Conservation (phyloP, 768 basidiomycete genomes). For the Rickenella mellea region DNA sequence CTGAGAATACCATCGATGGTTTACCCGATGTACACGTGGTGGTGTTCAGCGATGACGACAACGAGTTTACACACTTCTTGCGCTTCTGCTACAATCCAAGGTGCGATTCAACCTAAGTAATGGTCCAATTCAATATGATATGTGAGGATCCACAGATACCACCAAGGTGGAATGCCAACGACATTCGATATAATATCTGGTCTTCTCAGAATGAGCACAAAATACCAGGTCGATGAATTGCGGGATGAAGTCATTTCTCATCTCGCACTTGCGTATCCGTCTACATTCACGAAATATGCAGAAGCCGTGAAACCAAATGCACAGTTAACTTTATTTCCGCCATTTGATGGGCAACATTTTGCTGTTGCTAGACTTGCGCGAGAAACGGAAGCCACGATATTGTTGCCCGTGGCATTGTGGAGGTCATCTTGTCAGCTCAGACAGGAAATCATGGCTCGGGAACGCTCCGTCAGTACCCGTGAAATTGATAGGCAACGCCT, state of each 20-base stretch:
- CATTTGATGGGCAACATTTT: no score
- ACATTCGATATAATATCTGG: slow-evolving; percentile 33
- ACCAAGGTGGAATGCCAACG: slow-evolving; percentile 8
- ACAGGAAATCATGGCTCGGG: no score
- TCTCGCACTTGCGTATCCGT: slow-evolving; percentile 32
- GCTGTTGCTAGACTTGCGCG: no score
- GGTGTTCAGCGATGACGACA: slow-evolving; percentile 4
- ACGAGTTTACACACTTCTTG: slow-evolving; percentile 10
- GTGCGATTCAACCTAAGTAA: slow-evolving; percentile 4
- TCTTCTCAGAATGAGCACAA: slow-evolving; percentile 34
- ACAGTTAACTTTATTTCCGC: no score
- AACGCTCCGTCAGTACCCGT: no score
- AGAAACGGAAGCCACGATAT: no score
- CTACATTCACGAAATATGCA: no score
- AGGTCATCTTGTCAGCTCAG: no score
- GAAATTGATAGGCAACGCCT: no score
- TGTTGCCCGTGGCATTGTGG: no score
- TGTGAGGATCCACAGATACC: slow-evolving; percentile 10
- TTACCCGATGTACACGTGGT: slow-evolving; percentile 3
- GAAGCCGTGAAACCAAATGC: no score
- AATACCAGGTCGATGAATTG: slow-evolving; percentile 29
- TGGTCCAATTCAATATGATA: background rate
- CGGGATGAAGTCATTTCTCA: slow-evolving; percentile 30
- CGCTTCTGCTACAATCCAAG: slow-evolving; percentile 7
- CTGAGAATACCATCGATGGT: no score